A percentile compares a stretch with the other conserved stretches of the same genome.
phyloP scores from a whole-genome alignment of 1,139 yeast genomes.

The Pichia sp. region DNA sequence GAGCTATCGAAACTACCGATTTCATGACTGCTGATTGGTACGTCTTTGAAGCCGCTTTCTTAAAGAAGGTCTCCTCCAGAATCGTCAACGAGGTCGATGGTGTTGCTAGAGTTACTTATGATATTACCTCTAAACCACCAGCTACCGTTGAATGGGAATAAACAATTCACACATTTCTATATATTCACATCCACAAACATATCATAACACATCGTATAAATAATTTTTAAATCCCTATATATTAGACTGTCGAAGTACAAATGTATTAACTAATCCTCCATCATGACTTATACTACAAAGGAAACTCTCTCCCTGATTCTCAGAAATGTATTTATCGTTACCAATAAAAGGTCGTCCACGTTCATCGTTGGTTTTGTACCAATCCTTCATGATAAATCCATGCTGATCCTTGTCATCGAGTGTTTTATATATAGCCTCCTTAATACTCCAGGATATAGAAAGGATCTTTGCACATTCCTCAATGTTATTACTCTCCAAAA shows the following conservation, averaged over 20 bases:
- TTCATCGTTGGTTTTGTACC: conserved; percentile 50
- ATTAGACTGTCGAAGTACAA: conserved; percentile 43
- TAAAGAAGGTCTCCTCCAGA: conserved; percentile 92
- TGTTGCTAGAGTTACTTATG: conserved; percentile 98
- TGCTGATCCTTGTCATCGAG: conserved; percentile 49
- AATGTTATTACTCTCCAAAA: conserved; percentile 20
- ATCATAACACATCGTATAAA: neutral
- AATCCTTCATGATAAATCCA: conserved; percentile 53
- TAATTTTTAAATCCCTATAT: neutral
- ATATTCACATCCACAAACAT: too few species aligned
- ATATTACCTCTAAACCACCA: conserved; percentile 98
- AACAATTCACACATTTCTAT: neutral
- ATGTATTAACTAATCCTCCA: conserved; percentile 44
- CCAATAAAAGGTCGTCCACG: conserved; percentile 39
- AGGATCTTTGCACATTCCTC: conserved; percentile 38
- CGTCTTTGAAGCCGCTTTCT: conserved; percentile 88
- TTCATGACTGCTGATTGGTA: conserved; percentile 99
- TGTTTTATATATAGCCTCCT: conserved; percentile 73
- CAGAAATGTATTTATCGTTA: conserved; percentile 33
- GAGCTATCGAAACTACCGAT: conserved; percentile 97
- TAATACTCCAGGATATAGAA: conserved; percentile 65
- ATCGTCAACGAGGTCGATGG: conserved; percentile 98
- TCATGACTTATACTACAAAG: conserved; percentile 65
- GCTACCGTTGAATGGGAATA: conserved; percentile 99
- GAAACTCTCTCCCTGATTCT: conserved; percentile 41